Conservation (phyloP, 345 rosid genomes). For the Excoecaria cochinchinensis region DNA sequence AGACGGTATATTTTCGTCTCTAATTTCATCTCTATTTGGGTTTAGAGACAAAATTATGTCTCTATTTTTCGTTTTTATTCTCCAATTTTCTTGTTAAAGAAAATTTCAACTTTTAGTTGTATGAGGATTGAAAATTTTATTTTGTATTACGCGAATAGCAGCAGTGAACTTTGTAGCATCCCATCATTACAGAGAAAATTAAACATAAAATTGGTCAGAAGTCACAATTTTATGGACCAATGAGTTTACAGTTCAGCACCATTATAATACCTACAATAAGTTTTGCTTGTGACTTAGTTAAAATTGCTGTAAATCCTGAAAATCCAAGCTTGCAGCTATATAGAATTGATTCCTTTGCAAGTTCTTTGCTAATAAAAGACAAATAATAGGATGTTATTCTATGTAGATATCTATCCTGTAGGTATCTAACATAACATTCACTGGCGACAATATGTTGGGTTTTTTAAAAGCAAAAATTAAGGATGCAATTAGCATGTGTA, state of each 20-base stretch:
- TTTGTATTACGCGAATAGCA: conserved; percentile 37
- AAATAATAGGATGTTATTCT: conserved; percentile 14
- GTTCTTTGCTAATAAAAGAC: conserved; percentile 42
- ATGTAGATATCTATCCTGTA: background rate
- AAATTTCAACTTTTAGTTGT: conserved; percentile 65
- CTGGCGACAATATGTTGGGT: background rate
- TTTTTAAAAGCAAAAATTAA: background rate
- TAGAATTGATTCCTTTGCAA: conserved; percentile 45
- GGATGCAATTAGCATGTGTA: background rate
- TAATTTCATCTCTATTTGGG: no score
- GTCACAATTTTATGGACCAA: conserved; percentile 10
- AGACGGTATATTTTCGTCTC: no score
- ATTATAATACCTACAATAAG: conserved; percentile 50
- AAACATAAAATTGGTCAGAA: conserved; percentile 1
- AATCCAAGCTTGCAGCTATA: conserved; percentile 65
- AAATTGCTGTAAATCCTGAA: conserved; percentile 52
- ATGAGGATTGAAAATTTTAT: conserved; percentile 42
- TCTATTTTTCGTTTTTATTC: no score
- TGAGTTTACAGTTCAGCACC: conserved; percentile 37
- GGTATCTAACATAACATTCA: background rate
- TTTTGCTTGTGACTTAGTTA: conserved; percentile 48
- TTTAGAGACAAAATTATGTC: no score
- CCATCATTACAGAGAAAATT: background rate
- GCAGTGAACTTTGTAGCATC: conserved; percentile 40
- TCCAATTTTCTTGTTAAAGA: no score